phyloP scores from a whole-genome alignment of 73 alveolate genomes.

The Blepharisma stoltei region DNA sequence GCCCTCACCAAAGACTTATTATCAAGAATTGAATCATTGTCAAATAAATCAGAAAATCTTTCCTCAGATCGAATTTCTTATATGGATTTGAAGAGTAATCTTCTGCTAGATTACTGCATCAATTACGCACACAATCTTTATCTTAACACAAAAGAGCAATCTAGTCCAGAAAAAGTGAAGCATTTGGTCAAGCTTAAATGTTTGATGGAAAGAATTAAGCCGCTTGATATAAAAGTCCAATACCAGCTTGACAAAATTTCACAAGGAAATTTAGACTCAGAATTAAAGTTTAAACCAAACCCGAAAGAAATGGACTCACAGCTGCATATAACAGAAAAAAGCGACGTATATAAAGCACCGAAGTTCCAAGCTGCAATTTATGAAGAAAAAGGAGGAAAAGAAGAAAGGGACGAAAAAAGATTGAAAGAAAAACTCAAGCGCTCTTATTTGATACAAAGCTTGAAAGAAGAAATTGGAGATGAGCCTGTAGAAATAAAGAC shows the following conservation, averaged over 20 bases:
- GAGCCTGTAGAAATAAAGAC: neutral
- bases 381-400: neutral
- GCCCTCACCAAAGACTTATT: neutral
- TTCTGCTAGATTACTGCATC: neutral
- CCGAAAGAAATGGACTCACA: constrained; percentile 15
- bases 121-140: neutral
- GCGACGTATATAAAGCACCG: constrained; percentile 19
- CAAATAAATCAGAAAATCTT: neutral
- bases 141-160: neutral
- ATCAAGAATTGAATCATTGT: neutral
- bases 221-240: constrained; percentile 7
- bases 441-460: neutral
- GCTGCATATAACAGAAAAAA: neutral
- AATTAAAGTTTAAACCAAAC: constrained; percentile 5
- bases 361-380: constrained; percentile 18
- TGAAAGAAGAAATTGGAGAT: constrained; percentile 19
- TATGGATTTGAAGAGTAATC: constrained; percentile 7
- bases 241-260: constrained; percentile 23
- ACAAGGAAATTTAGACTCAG: neutral
- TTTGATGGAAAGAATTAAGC: constrained; percentile 19
- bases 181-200: neutral
- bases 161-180: neutral
- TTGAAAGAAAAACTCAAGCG: constrained; percentile 14
- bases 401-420: constrained; percentile 23
- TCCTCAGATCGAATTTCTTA: constrained; percentile 16